Conservation (phyloP, 768 basidiomycete genomes). For the Pleurotus ostreatus region DNA sequence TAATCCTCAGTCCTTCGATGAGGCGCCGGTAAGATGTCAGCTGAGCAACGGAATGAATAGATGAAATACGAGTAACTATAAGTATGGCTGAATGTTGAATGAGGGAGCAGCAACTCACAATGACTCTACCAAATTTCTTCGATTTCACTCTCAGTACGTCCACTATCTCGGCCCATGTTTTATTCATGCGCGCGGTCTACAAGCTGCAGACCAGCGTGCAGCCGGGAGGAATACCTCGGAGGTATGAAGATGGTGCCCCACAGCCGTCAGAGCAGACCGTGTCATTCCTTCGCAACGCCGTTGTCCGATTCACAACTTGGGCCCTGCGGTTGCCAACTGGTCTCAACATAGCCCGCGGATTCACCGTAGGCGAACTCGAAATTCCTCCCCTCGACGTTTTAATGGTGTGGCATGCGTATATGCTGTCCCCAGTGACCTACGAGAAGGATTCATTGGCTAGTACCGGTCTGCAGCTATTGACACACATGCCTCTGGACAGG, state of each 20-base stretch:
- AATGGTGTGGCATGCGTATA: slow-evolving; percentile 15
- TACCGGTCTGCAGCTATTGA: not conserved
- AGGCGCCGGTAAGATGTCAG: too few relatives aligned
- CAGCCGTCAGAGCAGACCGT: not conserved
- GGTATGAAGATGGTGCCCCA: not conserved
- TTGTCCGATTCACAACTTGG: not conserved
- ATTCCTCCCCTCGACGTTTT: slow-evolving; percentile 12
- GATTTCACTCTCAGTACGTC: not conserved
- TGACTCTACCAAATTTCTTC: not conserved
- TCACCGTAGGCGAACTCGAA: not conserved
- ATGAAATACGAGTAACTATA: too few relatives aligned
- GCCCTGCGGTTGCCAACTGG: not conserved
- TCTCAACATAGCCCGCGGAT: not conserved
- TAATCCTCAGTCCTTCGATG: too few relatives aligned
- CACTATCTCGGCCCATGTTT: not conserved
- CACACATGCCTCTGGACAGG: not conserved
- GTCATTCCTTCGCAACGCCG: not conserved
- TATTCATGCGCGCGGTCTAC: not conserved
- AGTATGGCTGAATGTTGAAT: too few relatives aligned
- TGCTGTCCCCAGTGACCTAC: not conserved
- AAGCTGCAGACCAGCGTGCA: not conserved
- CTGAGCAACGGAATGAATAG: too few relatives aligned
- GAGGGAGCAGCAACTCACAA: too few relatives aligned
- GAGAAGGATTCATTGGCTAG: not conserved
- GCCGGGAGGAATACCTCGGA: not conserved